Base-by-base conservation (phyloP, 371 early-diverging fungal species). In the Mucor velutinosus region DNA sequence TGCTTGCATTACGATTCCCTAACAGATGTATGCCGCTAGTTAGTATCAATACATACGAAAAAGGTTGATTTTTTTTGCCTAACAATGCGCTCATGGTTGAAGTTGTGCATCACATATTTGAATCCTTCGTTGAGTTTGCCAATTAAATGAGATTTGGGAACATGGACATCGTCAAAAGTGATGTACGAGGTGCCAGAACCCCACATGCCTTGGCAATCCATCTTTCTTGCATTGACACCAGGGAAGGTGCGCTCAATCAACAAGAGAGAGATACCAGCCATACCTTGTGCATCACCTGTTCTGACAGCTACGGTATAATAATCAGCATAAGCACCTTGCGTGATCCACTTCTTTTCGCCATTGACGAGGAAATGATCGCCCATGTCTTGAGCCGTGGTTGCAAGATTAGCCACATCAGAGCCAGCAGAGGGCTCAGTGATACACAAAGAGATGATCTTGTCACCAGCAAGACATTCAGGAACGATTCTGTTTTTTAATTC, bases 111-210 rank as follows among this genome's bases (percentile, higher is more conserved):
- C 39, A 89, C 87, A 57, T 83, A 88, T 77, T 93, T 93, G 87
- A 94, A 94, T 1, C 94, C 95, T 21, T 89, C 85, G 84, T 94
- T 93, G 71, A 90, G 92, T 73, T 92, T 86, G 27, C 95, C 95
- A 75, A 94, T 86, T 59, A 94, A 29, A 71, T 94, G 93, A 62
- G 81, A 80, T 43, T 86, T 89, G 47, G 95, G 95, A 1, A 94
- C 94, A 64, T 88, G 83, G 57, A 94, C 93, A 75, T 94, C 93
- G 74, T 92, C 91, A 77, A 89, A 86, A 19, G 89, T 90, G 64
- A 90, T 78, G 58, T 88, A 89, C 17, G 86, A 84, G 1, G 90
- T 89, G 56, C 95, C 95, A 27, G 89, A 87, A 10, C 92, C 88
- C 95, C 93, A 93, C 17, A 93, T 91, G 65, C 85, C 86, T 7